Evolutionary conservation across 208 protist species (phyloP).

Genomic region (Zelonia costaricensis): DNA sequence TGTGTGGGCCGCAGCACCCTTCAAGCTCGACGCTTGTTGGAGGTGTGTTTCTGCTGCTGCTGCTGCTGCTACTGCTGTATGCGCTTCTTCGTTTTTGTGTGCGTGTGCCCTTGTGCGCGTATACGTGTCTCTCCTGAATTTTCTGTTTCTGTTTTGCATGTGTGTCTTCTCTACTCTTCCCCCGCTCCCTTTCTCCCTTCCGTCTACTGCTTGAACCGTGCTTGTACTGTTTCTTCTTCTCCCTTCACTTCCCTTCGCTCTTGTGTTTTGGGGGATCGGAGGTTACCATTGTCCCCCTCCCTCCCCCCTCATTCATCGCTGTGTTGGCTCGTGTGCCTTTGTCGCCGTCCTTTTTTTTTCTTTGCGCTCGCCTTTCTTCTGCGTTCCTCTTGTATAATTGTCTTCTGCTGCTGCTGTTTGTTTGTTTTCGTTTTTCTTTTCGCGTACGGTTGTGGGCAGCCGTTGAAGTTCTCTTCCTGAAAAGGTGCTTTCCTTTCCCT

Average conservation of each 20-base stretch:
- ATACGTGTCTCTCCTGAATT: not conserved
- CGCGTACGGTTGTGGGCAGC: not conserved
- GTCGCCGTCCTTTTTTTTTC: constrained; percentile 1
- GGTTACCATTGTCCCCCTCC: no score
- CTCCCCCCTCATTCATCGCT: no score
- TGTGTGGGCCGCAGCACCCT: not conserved
- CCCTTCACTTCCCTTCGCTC: not conserved
- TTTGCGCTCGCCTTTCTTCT: not conserved
- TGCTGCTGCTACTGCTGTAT: no score
- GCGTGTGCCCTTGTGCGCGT: not conserved
- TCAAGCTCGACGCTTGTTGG: not conserved
- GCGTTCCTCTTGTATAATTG: not conserved
- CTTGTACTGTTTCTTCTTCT: constrained; percentile 11
- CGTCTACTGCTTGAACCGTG: not conserved
- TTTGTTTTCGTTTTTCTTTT: constrained; percentile 4
- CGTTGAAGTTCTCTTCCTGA: no score
- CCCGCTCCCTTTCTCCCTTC: not conserved
- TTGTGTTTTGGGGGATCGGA: no score
- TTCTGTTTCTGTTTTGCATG: not conserved
- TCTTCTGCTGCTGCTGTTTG: constrained; percentile 8
- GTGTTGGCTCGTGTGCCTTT: not conserved
- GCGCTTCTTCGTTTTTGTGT: not conserved
- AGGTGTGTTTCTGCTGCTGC: not conserved
- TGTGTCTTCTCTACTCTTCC: not conserved
- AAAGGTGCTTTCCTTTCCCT: no score